Evolutionary conservation across 257 asterid genomes (phyloP).

Genomic region (Buddleja alternifolia): DNA sequence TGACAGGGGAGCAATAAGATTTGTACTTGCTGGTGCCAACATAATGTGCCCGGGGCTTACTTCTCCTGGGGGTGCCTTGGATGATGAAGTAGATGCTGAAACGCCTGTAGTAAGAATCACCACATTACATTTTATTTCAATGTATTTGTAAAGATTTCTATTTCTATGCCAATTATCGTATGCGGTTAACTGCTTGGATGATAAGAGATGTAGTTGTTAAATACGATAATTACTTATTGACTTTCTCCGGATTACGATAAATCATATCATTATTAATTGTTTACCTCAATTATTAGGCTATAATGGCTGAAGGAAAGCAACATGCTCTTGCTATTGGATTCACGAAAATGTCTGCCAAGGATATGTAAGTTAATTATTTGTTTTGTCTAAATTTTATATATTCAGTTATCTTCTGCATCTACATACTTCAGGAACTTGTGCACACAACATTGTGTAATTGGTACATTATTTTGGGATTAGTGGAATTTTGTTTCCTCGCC

Average conservation of each 20-base stretch:
- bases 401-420: constrained; percentile 5
- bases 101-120: constrained; percentile 77
- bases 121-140: constrained; percentile 18
- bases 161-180: constrained; percentile 14
- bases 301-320: constrained; percentile 99
- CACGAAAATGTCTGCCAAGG: constrained; percentile 91
- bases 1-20: constrained; percentile 94
- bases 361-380: constrained; percentile 69
- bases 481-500: background rate
- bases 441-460: constrained; percentile 5
- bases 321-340: constrained; percentile 99
- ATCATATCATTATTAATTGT: background rate
- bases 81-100: constrained; percentile 83
- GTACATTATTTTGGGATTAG: background rate
- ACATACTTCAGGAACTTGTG: constrained; percentile 19
- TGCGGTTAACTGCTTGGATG: constrained; percentile 9
- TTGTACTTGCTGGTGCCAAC: constrained; percentile 98
- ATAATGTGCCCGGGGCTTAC: constrained; percentile 99
- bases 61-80: constrained; percentile 97
- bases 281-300: constrained; percentile 60
- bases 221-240: background rate
- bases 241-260: too few relatives aligned
- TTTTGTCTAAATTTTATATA: constrained; percentile 11
- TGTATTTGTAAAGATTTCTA: constrained; percentile 5
- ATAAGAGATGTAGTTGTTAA: background rate